phyloP scores from a whole-genome alignment of 257 asterid species.

The Echites panduratus region DNA sequence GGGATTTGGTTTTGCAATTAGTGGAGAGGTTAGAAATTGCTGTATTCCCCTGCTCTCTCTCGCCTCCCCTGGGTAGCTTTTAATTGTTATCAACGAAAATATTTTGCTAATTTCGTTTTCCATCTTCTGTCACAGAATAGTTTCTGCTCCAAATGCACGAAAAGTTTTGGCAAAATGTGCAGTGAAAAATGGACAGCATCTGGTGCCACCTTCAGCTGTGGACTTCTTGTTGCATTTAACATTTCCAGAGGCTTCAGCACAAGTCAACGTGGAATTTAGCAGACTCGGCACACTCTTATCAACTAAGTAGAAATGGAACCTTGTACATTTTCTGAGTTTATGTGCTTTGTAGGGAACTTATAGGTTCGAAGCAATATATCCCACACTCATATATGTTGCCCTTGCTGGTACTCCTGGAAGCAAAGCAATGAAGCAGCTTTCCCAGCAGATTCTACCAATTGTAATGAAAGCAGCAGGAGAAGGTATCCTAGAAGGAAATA shows the following conservation, averaged over 20 bases:
- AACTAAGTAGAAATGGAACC: not conserved
- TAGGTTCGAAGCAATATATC: constrained; percentile 75
- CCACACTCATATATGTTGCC: constrained; percentile 68
- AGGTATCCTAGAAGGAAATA: constrained; percentile 32
- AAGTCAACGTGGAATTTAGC: constrained; percentile 52
- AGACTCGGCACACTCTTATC: not conserved
- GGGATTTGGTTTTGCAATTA: constrained; percentile 78
- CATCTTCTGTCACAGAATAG: constrained; percentile 39
- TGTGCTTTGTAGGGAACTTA: constrained; percentile 51
- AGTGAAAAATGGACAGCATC: constrained; percentile 73
- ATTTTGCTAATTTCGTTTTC: not conserved
- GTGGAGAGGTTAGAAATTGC: constrained; percentile 57
- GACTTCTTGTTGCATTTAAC: constrained; percentile 54
- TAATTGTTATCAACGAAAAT: not conserved
- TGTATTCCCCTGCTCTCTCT: not conserved
- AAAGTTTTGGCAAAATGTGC: constrained; percentile 53
- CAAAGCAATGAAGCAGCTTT: constrained; percentile 77
- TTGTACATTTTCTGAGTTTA: not conserved
- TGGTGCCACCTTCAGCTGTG: constrained; percentile 67
- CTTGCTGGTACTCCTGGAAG: constrained; percentile 89
- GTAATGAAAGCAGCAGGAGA: constrained; percentile 57
- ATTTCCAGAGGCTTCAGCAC: constrained; percentile 61
- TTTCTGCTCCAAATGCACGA: constrained; percentile 71
- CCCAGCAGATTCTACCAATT: constrained; percentile 51
- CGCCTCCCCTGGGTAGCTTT: not conserved